phyloP scores from a whole-genome alignment of 208 protist genomes.

The Acanthamoeba healyi region DNA sequence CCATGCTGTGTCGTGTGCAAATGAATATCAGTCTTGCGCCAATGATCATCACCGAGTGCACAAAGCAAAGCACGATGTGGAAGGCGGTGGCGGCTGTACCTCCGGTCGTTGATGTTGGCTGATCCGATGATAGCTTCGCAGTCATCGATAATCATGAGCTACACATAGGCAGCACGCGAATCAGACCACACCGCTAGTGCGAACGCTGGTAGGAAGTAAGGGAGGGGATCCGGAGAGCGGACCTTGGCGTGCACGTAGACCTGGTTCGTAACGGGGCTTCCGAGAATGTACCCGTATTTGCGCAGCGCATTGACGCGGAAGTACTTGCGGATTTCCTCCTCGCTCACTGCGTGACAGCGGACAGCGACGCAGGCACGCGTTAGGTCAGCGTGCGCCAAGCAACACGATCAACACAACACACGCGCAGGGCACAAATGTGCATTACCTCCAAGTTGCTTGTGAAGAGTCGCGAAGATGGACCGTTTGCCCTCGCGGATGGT shows the following conservation, averaged over 20 bases:
- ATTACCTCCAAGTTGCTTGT: not conserved
- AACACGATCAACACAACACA: not conserved
- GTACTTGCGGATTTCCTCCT: conserved; percentile 68
- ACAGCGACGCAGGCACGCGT: too few species aligned
- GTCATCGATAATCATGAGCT: conserved; percentile 86
- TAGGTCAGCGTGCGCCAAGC: too few species aligned
- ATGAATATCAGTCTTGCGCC: too few species aligned
- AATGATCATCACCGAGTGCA: too few species aligned
- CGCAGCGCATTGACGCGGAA: conserved; percentile 80
- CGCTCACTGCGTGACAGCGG: conserved; percentile 28
- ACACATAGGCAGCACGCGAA: too few species aligned
- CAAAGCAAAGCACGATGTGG: too few species aligned
- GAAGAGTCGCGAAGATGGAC: conserved; percentile 4
- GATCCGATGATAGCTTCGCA: conserved; percentile 80
- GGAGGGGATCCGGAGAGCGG: too few species aligned
- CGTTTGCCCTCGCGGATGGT: conserved; percentile 59
- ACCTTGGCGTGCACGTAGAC: conserved; percentile 85
- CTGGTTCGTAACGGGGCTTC: conserved; percentile 77
- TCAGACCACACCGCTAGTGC: too few species aligned
- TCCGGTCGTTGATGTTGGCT: conserved; percentile 87
- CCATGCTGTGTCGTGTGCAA: conserved; percentile 27
- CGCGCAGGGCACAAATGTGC: not conserved
- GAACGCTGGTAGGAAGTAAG: too few species aligned
- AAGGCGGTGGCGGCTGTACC: too few species aligned
- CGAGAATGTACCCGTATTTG: conserved; percentile 70